Evolutionary conservation across 352 stramenopile species (phyloP).

Genomic region (Globisporangium barbulae): DNA sequence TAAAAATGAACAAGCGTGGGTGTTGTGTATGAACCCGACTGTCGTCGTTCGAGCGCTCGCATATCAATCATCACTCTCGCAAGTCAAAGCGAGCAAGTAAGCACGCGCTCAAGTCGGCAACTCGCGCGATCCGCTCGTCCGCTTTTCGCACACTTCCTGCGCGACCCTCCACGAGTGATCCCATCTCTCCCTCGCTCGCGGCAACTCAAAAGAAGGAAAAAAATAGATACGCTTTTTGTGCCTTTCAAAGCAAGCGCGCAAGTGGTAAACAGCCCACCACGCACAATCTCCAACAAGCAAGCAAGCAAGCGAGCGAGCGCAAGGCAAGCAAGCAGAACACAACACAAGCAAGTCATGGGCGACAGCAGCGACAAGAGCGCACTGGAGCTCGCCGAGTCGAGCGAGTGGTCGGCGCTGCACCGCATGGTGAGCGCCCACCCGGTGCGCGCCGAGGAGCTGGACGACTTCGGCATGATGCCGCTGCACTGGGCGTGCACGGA

Average conservation of each 20-base stretch:
- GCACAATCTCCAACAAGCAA: not conserved
- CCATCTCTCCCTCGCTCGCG: not conserved
- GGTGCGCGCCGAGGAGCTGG: slow-evolving; percentile 62
- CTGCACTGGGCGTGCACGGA: slow-evolving; percentile 85
- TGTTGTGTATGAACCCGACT: not conserved
- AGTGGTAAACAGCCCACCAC: not conserved
- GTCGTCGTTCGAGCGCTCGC: not conserved
- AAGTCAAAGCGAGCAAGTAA: slow-evolving; percentile 1
- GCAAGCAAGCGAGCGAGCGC: not conserved
- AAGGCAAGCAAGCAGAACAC: not conserved
- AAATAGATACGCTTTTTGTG: slow-evolving; percentile 15
- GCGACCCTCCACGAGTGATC: slow-evolving; percentile 4
- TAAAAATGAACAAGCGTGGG: slow-evolving; percentile 3
- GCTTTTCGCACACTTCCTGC: not conserved
- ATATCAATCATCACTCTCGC: not conserved
- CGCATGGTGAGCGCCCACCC: slow-evolving; percentile 46
- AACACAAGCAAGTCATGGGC: slow-evolving; percentile 7
- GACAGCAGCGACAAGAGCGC: slow-evolving; percentile 31
- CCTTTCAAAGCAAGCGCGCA: slow-evolving; percentile 3
- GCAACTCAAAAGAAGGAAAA: slow-evolving; percentile 9
- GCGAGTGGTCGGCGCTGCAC: slow-evolving; percentile 64
- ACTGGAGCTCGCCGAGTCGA: slow-evolving; percentile 71
- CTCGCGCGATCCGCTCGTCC: not conserved
- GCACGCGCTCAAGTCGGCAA: not conserved
- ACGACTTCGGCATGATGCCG: slow-evolving; percentile 87